phyloP scores from a whole-genome alignment of 768 basidiomycete species.

The Tricholoma saponaceum region DNA sequence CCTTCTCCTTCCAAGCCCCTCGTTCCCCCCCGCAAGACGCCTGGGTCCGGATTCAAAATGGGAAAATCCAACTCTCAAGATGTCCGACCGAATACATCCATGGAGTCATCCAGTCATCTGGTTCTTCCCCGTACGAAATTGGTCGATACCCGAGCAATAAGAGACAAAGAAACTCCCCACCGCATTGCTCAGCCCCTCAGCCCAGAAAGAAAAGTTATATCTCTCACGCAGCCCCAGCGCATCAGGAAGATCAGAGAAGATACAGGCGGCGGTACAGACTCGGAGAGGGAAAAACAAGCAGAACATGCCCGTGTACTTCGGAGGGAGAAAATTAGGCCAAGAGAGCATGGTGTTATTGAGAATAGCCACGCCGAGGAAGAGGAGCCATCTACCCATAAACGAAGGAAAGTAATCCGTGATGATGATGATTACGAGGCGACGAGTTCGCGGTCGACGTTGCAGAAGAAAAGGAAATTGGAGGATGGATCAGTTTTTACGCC shows the following conservation, averaged over 20 bases:
- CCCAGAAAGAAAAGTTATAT: slow-evolving; percentile 20
- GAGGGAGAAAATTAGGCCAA: slow-evolving; percentile 4
- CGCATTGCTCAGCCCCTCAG: slow-evolving; percentile 16
- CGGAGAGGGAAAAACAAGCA: slow-evolving; percentile 18
- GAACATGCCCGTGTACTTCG: slow-evolving; percentile 15
- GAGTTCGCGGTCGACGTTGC: slow-evolving; percentile 9
- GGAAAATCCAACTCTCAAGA: slow-evolving; percentile 28
- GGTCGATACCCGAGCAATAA: slow-evolving; percentile 9
- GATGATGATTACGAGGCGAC: slow-evolving; percentile 26
- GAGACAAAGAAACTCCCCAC: slow-evolving; percentile 18
- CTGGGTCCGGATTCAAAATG: slow-evolving; percentile 46
- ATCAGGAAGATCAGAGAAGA: slow-evolving; percentile 15
- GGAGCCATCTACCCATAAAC: slow-evolving; percentile 31
- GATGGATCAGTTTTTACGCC: slow-evolving; percentile 17
- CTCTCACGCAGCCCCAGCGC: slow-evolving; percentile 7
- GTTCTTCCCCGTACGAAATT: slow-evolving; percentile 8
- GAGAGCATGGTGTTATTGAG: slow-evolving; percentile 6
- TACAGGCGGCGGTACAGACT: slow-evolving; percentile 13
- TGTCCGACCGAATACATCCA: not conserved
- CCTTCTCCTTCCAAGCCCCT: slow-evolving; percentile 15
- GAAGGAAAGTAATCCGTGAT: slow-evolving; percentile 33
- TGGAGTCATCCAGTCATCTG: slow-evolving; percentile 5
- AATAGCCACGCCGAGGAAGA: slow-evolving; percentile 4
- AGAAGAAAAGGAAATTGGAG: slow-evolving; percentile 44
- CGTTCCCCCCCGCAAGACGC: slow-evolving; percentile 26